Conservation (phyloP, 148 eudicot species). For the Simmondsia chinensis region DNA sequence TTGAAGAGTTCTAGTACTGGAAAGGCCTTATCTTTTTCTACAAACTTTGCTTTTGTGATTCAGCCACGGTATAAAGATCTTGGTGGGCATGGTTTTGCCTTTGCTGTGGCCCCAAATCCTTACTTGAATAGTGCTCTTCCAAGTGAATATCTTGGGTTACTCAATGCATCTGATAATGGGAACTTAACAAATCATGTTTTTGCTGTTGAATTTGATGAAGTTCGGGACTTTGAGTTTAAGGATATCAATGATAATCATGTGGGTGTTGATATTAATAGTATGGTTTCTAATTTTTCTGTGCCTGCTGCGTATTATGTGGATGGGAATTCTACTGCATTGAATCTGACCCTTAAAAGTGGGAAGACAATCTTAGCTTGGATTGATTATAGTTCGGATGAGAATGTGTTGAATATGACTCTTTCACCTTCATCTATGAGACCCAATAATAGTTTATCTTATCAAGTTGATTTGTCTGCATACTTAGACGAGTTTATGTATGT, state of each 20-base stretch:
- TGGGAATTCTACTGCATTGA: conserved; percentile 30
- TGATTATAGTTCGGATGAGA: conserved; percentile 48
- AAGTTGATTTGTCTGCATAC: conserved; percentile 44
- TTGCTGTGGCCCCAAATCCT: conserved; percentile 13
- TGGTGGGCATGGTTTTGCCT: conserved; percentile 56
- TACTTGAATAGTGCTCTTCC: conserved; percentile 8
- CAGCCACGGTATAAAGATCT: conserved; percentile 29
- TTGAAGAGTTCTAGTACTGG: conserved; percentile 13
- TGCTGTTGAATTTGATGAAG: conserved; percentile 38
- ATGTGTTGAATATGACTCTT: conserved; percentile 41
- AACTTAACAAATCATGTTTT: conserved; percentile 20
- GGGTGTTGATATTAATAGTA: conserved; percentile 57
- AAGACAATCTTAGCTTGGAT: conserved; percentile 58
- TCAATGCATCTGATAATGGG: conserved; percentile 12
- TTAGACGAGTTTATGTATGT: conserved; percentile 55
- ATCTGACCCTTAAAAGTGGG: conserved; percentile 43
- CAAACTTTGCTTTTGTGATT: conserved; percentile 31
- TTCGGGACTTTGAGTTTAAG: conserved; percentile 16
- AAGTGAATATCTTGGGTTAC: conserved; percentile 26
- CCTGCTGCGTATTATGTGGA: conserved; percentile 38
- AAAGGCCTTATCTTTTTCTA: conserved; percentile 26
- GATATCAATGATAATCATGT: conserved; percentile 76
- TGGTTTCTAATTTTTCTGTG: conserved; percentile 45
- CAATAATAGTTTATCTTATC: conserved; percentile 30
- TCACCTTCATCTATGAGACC: conserved; percentile 44